A percentile compares a stretch with the other conserved stretches of the same genome.
These are phyloP conservation scores for Paecilomyces niveus DNA, from an alignment of 2,329 filamentous ascomycete genomes.

Conservation along the genomic window DNA sequence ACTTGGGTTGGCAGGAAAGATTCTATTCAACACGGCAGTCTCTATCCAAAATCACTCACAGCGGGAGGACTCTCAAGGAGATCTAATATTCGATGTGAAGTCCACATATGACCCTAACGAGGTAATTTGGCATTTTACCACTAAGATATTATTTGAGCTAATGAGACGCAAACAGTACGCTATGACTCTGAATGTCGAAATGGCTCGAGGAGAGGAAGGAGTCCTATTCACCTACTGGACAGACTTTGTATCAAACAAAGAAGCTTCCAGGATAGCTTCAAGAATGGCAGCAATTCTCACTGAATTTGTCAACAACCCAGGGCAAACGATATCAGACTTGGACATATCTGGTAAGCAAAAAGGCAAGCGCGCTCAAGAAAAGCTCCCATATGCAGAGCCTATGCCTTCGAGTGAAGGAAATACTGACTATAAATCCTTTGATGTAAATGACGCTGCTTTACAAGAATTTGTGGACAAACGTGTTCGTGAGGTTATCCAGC, in stretches of 20 bases:
- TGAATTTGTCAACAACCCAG: constrained; percentile 24
- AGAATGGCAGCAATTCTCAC: constrained; percentile 25
- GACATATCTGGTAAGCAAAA: not conserved
- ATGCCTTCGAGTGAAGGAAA: not conserved
- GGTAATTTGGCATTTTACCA: constrained; percentile 13
- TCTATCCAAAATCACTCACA: constrained; percentile 32
- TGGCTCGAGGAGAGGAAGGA: constrained; percentile 26
- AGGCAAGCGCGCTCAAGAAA: not conserved
- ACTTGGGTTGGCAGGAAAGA: constrained; percentile 25
- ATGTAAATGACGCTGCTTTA: constrained; percentile 15
- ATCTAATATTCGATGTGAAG: constrained; percentile 23
- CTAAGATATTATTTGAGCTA: not conserved
- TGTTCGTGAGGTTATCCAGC: constrained; percentile 25
- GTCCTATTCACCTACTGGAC: constrained; percentile 35
- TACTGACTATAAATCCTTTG: not conserved
- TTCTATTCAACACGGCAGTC: constrained; percentile 36
- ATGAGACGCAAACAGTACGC: constrained; percentile 22
- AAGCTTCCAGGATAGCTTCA: constrained; percentile 23
- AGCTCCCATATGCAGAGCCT: not conserved
- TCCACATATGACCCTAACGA: constrained; percentile 32
- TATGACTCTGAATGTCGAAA: constrained; percentile 33
- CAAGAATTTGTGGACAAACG: constrained; percentile 27
- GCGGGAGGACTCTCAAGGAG: constrained; percentile 14
- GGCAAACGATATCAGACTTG: constrained; percentile 14
- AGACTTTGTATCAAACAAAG: constrained; percentile 27